Base-by-base conservation (phyloP, 192 early-diverging fungal genomes). In the Backusella psychrophila region DNA sequence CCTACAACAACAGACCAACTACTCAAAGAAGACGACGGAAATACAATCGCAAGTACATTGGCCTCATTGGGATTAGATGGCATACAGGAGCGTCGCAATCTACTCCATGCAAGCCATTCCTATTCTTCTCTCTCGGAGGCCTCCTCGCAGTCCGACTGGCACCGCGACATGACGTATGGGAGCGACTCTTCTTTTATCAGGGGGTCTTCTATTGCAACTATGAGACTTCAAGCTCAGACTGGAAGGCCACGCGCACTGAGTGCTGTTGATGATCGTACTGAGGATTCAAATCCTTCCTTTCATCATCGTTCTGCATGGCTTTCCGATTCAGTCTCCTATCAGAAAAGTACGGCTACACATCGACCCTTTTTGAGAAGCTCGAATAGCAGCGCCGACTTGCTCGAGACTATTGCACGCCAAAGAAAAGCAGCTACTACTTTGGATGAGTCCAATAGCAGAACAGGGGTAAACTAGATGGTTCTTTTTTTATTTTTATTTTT, bases 11-110 rank as follows among this genome's bases (percentile, higher is more conserved):
- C 76, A 3, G 76, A 78, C 14, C 75, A 75, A 26, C 56, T 81
- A 29, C 46, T 78, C 15, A 75, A 72, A 56, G 73, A 44, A n/a
- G 80, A 82, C 36, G 67, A 38, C 9, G 71, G 26, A 34, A 71
- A 82, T 44, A 82, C 71, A 1, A 82, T 82, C 44, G 71, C 77
- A 0, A 78, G 73, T 29, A 82, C 81, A 21, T 69, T 82, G 31
- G 81, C 77, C 15, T 76, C 81, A 12, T 71, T 82, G 15, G 80
- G 81, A 0, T 52, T 82, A 26, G 71, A 82, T 42, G 77, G 78
- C 63, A 63, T 63, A 29, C 56, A 63, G 52, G 68, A 23, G n/a
- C 35, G 49, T 11, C 67, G 17, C 67, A 34, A 38, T 69, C 68
- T 69, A 12, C 68, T 39, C 36, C 68, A 69, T 39, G 6, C 36